These are phyloP conservation scores for Fraxinus latifolia DNA, from an alignment of 305 asterid species.

Conservation along the genomic window DNA sequence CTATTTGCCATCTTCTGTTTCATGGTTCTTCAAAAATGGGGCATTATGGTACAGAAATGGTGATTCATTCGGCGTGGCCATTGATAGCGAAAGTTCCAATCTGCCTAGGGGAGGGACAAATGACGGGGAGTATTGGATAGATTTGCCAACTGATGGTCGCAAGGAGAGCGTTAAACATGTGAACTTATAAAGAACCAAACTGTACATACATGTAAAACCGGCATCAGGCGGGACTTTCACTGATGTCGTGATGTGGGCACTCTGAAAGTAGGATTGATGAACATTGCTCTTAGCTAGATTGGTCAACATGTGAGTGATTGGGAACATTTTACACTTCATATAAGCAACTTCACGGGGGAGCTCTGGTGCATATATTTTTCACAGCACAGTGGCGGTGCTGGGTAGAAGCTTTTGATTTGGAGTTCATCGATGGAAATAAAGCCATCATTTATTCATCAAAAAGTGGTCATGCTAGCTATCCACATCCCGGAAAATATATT, in stretches of 20 bases:
- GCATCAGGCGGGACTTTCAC: constrained; percentile 82
- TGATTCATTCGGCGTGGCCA: constrained; percentile 35
- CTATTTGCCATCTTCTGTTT: constrained; percentile 77
- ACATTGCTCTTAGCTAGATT: constrained; percentile 46
- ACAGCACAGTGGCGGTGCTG: constrained; percentile 89
- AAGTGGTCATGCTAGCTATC: constrained; percentile 75
- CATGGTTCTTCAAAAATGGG: constrained; percentile 74
- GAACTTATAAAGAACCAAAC: constrained; percentile 60
- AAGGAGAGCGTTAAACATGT: constrained; percentile 49
- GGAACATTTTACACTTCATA: constrained; percentile 85
- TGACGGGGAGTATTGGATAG: constrained; percentile 73
- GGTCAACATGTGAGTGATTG: constrained; percentile 90
- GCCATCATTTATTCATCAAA: constrained; percentile 61
- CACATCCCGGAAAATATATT: constrained; percentile 66
- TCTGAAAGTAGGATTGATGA: constrained; percentile 59
- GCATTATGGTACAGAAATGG: constrained; percentile 48
- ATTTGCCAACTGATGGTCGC: constrained; percentile 50
- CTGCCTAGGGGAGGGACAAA: constrained; percentile 70
- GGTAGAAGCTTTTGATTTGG: constrained; percentile 64
- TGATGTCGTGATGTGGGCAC: constrained; percentile 83
- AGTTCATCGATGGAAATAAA: constrained; percentile 69
- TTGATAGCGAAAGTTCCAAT: constrained; percentile 59
- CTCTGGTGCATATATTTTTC: constrained; percentile 79
- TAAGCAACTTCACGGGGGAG: constrained; percentile 78
- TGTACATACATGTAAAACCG: constrained; percentile 72